Conservation (phyloP, 1,284 basidiomycete genomes). For the Xerocomus tenax region DNA sequence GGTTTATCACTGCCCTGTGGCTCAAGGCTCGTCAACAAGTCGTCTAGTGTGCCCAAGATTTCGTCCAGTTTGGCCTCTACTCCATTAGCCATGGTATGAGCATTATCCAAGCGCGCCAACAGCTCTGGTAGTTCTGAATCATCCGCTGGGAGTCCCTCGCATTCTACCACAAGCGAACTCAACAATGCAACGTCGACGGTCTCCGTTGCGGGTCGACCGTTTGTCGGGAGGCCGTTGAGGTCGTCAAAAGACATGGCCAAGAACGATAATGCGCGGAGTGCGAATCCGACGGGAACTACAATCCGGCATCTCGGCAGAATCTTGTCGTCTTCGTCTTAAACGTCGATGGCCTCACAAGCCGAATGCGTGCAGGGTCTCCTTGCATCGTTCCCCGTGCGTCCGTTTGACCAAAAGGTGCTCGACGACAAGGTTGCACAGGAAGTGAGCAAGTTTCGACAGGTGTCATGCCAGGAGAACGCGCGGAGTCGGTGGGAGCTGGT, state of each 20-base stretch:
- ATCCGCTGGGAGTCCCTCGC: conserved; percentile 29
- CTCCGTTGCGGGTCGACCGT: conserved; percentile 1
- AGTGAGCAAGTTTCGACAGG: conserved; percentile 38
- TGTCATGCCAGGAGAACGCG: conserved; percentile 46
- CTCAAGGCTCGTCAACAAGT: conserved; percentile 43
- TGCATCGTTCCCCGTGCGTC: conserved; percentile 43
- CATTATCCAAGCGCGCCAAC: conserved; percentile 43
- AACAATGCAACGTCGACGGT: conserved; percentile 33
- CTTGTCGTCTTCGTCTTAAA: background rate
- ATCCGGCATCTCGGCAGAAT: conserved; percentile 25
- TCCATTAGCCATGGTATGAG: conserved; percentile 46
- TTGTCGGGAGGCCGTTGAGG: conserved; percentile 1
- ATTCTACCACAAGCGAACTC: conserved; percentile 31
- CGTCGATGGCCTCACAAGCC: conserved; percentile 22
- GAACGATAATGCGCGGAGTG: conserved; percentile 19
- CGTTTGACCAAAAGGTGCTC: conserved; percentile 41
- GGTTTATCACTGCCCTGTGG: background rate
- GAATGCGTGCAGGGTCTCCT: conserved; percentile 39
- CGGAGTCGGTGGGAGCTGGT: conserved; percentile 67
- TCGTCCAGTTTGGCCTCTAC: conserved; percentile 52
- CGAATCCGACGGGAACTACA: conserved; percentile 3
- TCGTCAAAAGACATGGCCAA: conserved; percentile 22
- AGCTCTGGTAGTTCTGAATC: conserved; percentile 39
- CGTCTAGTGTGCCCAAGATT: conserved; percentile 49
- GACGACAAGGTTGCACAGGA: conserved; percentile 43